These are phyloP conservation scores for Lunularia cruciata DNA, from an alignment of 225 moss, liverwort and hornwort species.

Conservation along the genomic window DNA sequence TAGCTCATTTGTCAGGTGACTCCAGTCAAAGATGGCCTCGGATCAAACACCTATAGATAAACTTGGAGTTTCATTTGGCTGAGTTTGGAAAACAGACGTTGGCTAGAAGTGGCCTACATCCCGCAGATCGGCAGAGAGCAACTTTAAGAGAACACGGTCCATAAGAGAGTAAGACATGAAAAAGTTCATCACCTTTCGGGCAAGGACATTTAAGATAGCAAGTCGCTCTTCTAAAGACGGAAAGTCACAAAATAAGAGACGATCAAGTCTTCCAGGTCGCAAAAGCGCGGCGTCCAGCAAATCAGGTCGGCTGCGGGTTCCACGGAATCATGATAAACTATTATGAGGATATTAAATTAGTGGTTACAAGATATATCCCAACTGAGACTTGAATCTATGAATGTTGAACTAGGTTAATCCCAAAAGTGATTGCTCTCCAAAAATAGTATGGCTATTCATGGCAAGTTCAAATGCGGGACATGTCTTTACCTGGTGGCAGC, in stretches of 20 bases:
- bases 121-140: no score
- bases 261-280: slow-evolving; percentile 90
- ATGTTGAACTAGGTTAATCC: background rate
- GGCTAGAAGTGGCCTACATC: no score
- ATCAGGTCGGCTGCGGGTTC: slow-evolving; percentile 78
- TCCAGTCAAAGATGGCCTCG: no score
- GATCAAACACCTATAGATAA: no score
- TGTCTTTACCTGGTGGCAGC: slow-evolving; percentile 83
- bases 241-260: slow-evolving; percentile 86
- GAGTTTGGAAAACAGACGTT: no score
- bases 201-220: slow-evolving; percentile 82
- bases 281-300: slow-evolving; percentile 91
- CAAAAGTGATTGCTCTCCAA: background rate
- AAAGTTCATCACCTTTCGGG: slow-evolving; percentile 56
- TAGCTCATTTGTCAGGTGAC: no score
- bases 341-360: no score
- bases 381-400: background rate
- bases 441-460: no score
- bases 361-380: no score
- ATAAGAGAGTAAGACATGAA: background rate
- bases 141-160: no score
- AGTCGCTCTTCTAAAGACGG: slow-evolving; percentile 65
- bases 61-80: no score
- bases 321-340: background rate
- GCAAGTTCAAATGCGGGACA: no score